Evolutionary conservation across 495 filamentous ascomycete species (phyloP), one percentile per base, ranked within the genome.

Genomic region (Glarea lozoyensis): DNA sequence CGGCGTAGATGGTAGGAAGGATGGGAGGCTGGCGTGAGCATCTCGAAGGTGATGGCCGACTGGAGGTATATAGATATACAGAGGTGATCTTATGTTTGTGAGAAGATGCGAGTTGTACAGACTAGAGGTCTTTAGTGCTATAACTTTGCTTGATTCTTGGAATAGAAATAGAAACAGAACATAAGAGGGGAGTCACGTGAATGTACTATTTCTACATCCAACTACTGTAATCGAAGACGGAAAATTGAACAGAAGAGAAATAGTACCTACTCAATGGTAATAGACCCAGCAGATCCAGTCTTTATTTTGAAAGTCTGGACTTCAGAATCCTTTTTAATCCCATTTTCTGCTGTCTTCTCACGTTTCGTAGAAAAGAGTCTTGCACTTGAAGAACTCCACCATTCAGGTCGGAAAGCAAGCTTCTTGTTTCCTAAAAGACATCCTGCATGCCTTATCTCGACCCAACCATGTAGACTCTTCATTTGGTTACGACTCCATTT

Each of bases 11-110:
- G 30, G 35, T 18, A 54, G 39, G 27, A 45, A 44, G 4, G 25
- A 25, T 10, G 48, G 54, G 11, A 52, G 37, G 7, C 37, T 20
- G 31, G 45, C 40, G 20, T 46, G 40, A 3, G 22, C 13, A 7
- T 37, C 2, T 13, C 22, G 19, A 19, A 50, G 31, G 23, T 53
- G 48, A 10, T 24, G 10, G 5, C 45, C 42, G 5, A 42, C 49
- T 12, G 53, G 48, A 20, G 53, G 49, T 22, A 56, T 40, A 34
- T 56, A 50, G 31, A 56, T 27, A 3, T 46, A 42, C 2, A 52
- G 36, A 15, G 49, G 49, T 4, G 12, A 34, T 2, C 22, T 36
- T 15, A 46, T 36, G 1, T 22, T 35, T 4, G 10, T 37, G 40
- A 53, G 49, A 7, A 40, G 31, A 2, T 43, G 11, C 13, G 27